Evolutionary conservation across 495 filamentous ascomycete genomes (phyloP).

Genomic region (Neurospora sp.): DNA sequence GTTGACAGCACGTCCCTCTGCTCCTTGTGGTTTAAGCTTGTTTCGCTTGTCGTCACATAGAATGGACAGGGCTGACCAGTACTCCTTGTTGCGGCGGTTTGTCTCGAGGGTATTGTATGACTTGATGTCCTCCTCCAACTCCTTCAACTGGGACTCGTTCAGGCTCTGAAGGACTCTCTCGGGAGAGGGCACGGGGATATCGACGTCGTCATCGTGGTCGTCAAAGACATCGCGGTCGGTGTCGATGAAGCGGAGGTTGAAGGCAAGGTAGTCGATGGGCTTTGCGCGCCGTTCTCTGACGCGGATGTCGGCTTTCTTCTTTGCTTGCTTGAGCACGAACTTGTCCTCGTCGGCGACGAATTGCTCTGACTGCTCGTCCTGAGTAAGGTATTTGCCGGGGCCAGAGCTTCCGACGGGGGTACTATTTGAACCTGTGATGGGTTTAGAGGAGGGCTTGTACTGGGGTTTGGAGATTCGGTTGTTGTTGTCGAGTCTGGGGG

Average conservation of each 20-base stretch:
- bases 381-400: slow-evolving; percentile 30
- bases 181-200: slow-evolving; percentile 70
- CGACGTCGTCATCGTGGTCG: slow-evolving; percentile 65
- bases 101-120: slow-evolving; percentile 75
- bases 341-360: slow-evolving; percentile 93
- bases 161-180: slow-evolving; percentile 64
- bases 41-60: slow-evolving; percentile 73
- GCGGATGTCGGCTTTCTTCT: slow-evolving; percentile 94
- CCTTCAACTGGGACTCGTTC: slow-evolving; percentile 55
- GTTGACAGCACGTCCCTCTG: slow-evolving; percentile 62
- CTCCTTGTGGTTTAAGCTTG: slow-evolving; percentile 47
- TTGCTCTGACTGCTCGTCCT: slow-evolving; percentile 64
- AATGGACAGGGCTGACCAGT: slow-evolving; percentile 84
- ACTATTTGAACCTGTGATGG: slow-evolving; percentile 3
- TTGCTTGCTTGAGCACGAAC: slow-evolving; percentile 93
- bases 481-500: slow-evolving; percentile 34
- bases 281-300: slow-evolving; percentile 89
- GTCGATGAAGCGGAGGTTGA: slow-evolving; percentile 81
- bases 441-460: slow-evolving; percentile 13
- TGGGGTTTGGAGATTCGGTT: slow-evolving; percentile 35
- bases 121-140: slow-evolving; percentile 79
- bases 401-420: background rate
- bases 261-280: slow-evolving; percentile 91
- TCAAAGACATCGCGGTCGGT: slow-evolving; percentile 68
- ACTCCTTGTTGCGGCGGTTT: slow-evolving; percentile 67